Evolutionary conservation across 208 protist genomes (phyloP), one percentile per base, ranked within the genome.

Genomic region (Acanthamoeba lugdunensis): DNA sequence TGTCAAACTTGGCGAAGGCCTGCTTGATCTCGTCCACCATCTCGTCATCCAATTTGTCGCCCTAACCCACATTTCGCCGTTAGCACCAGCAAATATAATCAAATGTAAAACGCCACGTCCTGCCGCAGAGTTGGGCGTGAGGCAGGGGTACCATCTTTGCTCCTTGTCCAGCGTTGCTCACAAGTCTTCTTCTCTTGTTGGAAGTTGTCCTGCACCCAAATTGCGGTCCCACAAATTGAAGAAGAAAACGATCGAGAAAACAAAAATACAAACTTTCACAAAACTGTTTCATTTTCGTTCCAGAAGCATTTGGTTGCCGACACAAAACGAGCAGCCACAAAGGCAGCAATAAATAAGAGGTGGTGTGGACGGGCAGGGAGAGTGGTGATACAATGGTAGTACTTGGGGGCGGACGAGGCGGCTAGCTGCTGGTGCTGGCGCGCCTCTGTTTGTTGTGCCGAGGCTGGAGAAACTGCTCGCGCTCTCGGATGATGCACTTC

Each of bases 11-110:
- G 28, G n/a, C 28, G 23, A 89, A 89, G 25, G 82, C 52, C 52
- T 89, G 54, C 82, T 21, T 89, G 14, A 89, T 25, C 82, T 89
- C 82, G 82, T 61, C 82, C 54, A 89, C 56, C 82, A 67, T 89
- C 23, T 89, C 82, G 14, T 89, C 82, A 67, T 89, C 82, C 50
- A 89, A 65, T 28, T 67, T 89, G 54, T 89, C 56, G 52, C 11
- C 73, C 73, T 56, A 30, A 16, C 54, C 11, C 18, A 58, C 54
- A 45, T 45, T 45, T 45, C 41, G 41, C 41, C 41, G 0, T 45
- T 45, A 45, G 41, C n/a, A n/a, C n/a, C n/a, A n/a, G n/a, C n/a
- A n/a, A n/a, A n/a, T n/a, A n/a, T n/a, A n/a, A n/a, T n/a, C n/a
- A 54, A 54, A 54, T 4, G 50, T 54, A 13, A 54, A 54, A 11